Evolutionary conservation across 1,284 basidiomycete species (phyloP), one percentile per base, ranked within the genome.

Genomic region (Fomitopsis schrenkii): DNA sequence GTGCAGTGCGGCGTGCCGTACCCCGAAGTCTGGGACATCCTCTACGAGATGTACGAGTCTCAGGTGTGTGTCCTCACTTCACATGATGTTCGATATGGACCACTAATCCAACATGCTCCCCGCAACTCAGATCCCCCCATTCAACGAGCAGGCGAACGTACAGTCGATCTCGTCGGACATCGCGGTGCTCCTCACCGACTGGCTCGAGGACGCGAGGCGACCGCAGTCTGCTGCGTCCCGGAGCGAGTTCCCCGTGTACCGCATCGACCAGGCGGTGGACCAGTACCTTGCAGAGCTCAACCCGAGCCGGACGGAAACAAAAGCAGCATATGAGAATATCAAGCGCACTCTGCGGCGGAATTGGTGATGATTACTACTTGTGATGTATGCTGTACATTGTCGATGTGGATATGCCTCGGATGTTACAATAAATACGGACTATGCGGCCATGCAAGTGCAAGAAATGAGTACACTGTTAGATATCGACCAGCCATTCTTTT

Each of bases 21-120:
- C 67, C 80, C 83, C 35, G 87, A 91, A 59, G 83, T 95, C 62
- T 95, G 94, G 84, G 90, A 94, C 67, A 85, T 91, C 30, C 81
- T 95, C 64, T 89, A 94, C 68, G 88, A 90, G 70, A 90, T 96
- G 81, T 93, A 95, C 64, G 90, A 93, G 68, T 91, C 91, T 41
- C 91, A 93, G 77, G 93, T 93, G 42, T 8, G 28, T 33, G 8
- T 33, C 30, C 30, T 33, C 30, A 33, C 30, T 33, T 33, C 8
- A 8, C 30, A 33, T 33, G 30, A 33, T 2, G 8, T 33, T 54
- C 56, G 42, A 17, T 6, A 17, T 38, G 28, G 6, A n/a, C 30
- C 38, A 40, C 38, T 40, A 40, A 40, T 10, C 38, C 54, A 30
- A 40, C 30, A 22, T 52, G 56, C 12, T 40, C 12, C 8, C 14